Conservation (phyloP, 2,329 filamentous ascomycete species). For the Botrytis aclada region DNA sequence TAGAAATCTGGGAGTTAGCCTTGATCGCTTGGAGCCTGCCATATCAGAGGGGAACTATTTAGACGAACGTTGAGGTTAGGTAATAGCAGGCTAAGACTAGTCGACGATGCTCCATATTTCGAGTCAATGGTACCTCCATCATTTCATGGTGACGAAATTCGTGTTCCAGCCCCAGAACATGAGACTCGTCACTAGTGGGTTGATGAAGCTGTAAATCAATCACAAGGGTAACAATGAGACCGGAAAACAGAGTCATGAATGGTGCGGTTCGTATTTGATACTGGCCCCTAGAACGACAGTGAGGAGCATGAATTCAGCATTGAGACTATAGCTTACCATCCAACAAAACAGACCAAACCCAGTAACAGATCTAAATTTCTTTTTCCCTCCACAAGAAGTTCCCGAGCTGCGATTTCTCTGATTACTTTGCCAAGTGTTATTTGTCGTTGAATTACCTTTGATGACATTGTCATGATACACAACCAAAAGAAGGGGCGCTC, state of each 20-base stretch:
- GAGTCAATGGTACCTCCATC: conserved; percentile 8
- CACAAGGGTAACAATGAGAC: conserved; percentile 3
- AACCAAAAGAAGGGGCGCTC: conserved; percentile 50
- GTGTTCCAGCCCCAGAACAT: neutral
- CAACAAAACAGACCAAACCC: conserved; percentile 5
- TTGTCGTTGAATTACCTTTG: conserved; percentile 44
- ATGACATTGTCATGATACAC: conserved; percentile 48
- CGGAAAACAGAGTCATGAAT: conserved; percentile 3
- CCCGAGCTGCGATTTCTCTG: conserved; percentile 45
- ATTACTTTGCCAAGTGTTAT: conserved; percentile 42
- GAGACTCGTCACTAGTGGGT: conserved; percentile 3
- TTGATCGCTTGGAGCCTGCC: neutral
- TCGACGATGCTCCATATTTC: conserved; percentile 6
- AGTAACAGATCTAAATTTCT: conserved; percentile 39
- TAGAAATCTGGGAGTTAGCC: neutral
- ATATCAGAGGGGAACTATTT: neutral
- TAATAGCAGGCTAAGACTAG: conserved; percentile 3
- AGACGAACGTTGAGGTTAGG: conserved; percentile 5
- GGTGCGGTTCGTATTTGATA: conserved; percentile 3
- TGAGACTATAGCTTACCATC: neutral
- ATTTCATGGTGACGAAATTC: conserved; percentile 4
- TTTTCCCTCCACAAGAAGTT: conserved; percentile 48
- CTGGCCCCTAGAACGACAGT: neutral
- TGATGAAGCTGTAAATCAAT: conserved; percentile 7
- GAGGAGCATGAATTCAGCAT: neutral